Base-by-base conservation (phyloP, 371 early-diverging fungal species). In the Entomophthora muscae region DNA sequence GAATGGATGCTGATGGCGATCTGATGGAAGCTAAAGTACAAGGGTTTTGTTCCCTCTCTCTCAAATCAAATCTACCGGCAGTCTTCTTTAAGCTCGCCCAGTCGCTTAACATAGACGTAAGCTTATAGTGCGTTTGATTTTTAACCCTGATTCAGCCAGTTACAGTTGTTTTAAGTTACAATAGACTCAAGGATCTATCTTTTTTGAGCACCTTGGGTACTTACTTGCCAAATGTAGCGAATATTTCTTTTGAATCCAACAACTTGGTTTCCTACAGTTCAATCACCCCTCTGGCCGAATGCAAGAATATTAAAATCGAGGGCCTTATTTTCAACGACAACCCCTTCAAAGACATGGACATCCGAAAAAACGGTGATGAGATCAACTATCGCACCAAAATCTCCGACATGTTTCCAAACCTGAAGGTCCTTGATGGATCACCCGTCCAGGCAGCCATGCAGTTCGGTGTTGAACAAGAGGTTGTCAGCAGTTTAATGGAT, bases 241-340 rank as follows among this genome's bases (percentile, higher is more conserved):
- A 57, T 21, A 1, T 57, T 21, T 57, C 58, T 21, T 57, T 57
- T 31, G 31, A 12, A 3, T 12, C 17, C 27, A 57, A 57, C 58
- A 57, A 57, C 31, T 3, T 57, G n/a, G 29, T 57, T 7, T 31
- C 31, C 26, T 57, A 22, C 29, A 29, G 29, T 21, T 2, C 58
- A 17, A 17, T 57, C 30, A 21, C 26, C 12, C 1, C 31, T 13
- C 31, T 57, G 26, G 58, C 58, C 58, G 31, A 31, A 3, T 57
- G 17, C 31, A 57, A 57, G 26, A 57, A 29, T 3, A 3, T 26
- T 1, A 28, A 7, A 21, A 57, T 57, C 29, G 58, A 57, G 21
- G 26, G 58, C 12, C 58, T 57, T 10, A 7, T 60, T 24, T 33
- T 60, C 7, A 3, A 32, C 33, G 60, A 60, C 26, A 60, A 60